Evolutionary conservation across 2,329 filamentous ascomycete species (phyloP).

Genomic region (Fusarium sp.): DNA sequence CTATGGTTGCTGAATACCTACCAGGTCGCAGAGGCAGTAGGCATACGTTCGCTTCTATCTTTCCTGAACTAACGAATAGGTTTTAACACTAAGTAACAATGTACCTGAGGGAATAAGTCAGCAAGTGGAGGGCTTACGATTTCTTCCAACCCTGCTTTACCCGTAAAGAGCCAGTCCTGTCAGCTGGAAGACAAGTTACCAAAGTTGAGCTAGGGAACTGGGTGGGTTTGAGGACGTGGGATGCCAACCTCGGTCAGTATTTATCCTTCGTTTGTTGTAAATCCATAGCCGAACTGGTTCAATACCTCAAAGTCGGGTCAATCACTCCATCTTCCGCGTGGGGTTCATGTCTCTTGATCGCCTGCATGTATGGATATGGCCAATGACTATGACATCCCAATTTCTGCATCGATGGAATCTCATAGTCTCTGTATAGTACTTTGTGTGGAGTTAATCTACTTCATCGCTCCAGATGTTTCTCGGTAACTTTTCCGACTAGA

Average conservation of each 20-base stretch:
- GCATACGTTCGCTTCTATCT: neutral
- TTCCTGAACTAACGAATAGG: neutral
- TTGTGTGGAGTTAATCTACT: neutral
- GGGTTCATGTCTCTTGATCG: neutral
- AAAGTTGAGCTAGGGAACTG: neutral
- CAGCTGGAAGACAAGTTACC: neutral
- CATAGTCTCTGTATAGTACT: neutral
- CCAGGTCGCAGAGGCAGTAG: neutral
- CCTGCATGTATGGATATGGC: neutral
- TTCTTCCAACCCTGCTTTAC: neutral
- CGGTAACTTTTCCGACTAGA: conserved; percentile 10
- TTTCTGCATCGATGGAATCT: neutral
- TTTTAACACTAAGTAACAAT: neutral
- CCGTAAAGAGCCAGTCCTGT: neutral
- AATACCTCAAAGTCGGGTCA: neutral
- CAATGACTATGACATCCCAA: neutral
- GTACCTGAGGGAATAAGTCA: neutral
- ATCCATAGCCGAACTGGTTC: neutral
- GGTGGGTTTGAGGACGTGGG: neutral
- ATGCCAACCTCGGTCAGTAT: neutral
- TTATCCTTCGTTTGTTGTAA: neutral
- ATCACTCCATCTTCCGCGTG: neutral
- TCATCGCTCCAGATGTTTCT: conserved; percentile 1
- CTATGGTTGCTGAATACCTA: conserved; percentile 1
- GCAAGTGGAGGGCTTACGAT: neutral